A percentile compares a stretch with the other conserved stretches of the same genome.
phyloP scores from a whole-genome alignment of 2,329 filamentous ascomycete genomes.

The Pseudogymnoascus sp. region DNA sequence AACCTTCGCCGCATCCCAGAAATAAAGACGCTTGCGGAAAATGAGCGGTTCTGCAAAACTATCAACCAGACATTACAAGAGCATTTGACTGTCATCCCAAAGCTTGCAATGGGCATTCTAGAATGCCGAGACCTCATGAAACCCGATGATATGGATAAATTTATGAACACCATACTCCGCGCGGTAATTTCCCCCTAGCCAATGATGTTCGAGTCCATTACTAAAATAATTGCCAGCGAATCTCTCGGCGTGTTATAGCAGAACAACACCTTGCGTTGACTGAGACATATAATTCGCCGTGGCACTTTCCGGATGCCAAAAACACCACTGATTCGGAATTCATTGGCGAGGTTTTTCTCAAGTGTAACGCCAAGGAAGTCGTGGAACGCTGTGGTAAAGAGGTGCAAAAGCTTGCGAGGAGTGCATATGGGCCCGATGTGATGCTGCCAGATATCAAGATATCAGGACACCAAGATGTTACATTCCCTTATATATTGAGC shows the following conservation, averaged over 20 bases:
- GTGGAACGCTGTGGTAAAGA: slow-evolving; percentile 74
- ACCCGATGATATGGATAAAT: slow-evolving; percentile 73
- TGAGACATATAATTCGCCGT: slow-evolving; percentile 84
- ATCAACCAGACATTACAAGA: slow-evolving; percentile 74
- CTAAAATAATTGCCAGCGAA: slow-evolving; percentile 50
- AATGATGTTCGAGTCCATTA: background rate
- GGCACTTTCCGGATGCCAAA: slow-evolving; percentile 72
- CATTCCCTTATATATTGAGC: slow-evolving; percentile 91
- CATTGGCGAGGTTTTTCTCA: slow-evolving; percentile 90
- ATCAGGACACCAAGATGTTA: slow-evolving; percentile 77
- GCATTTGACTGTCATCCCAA: slow-evolving; percentile 88
- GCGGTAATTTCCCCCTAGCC: slow-evolving; percentile 52
- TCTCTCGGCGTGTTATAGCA: slow-evolving; percentile 91
- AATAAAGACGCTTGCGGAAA: slow-evolving; percentile 79
- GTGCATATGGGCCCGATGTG: slow-evolving; percentile 64
- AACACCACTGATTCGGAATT: slow-evolving; percentile 65
- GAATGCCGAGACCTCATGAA: slow-evolving; percentile 81
- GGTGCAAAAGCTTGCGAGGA: slow-evolving; percentile 64
- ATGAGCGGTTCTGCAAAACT: slow-evolving; percentile 75
- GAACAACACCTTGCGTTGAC: slow-evolving; percentile 94
- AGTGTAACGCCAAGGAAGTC: slow-evolving; percentile 84
- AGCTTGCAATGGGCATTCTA: slow-evolving; percentile 86
- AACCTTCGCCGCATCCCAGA: slow-evolving; percentile 76
- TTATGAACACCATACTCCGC: slow-evolving; percentile 89
- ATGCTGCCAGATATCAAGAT: slow-evolving; percentile 74